Percentiles rank a stretch among this genome's conserved stretches.
Conservation (phyloP, 2,329 filamentous ascomycete genomes). For the Cladobotryum mycophilum region DNA sequence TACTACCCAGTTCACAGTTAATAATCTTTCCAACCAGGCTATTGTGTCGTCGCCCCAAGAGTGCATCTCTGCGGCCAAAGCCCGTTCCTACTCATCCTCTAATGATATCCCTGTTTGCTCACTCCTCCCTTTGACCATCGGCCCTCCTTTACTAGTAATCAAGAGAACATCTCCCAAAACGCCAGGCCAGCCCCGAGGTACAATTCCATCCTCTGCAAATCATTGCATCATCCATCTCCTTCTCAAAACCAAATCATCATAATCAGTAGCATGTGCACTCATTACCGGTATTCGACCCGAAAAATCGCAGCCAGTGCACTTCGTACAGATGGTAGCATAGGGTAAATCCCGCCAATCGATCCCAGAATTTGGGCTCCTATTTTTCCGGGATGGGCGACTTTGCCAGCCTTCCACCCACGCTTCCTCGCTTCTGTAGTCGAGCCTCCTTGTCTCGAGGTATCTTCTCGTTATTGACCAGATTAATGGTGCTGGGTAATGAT, state of each 20-base stretch:
- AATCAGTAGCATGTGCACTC: slow-evolving; percentile 11
- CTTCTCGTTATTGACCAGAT: slow-evolving; percentile 35
- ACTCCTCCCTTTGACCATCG: neutral
- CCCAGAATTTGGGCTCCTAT: slow-evolving; percentile 42
- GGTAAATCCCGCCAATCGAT: slow-evolving; percentile 32
- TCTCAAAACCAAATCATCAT: slow-evolving; percentile 7
- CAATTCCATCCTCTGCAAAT: slow-evolving; percentile 4
- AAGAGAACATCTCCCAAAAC: slow-evolving; percentile 10
- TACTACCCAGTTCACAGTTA: neutral
- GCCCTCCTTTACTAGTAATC: slow-evolving; percentile 2
- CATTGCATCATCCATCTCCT: neutral
- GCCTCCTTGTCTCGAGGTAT: slow-evolving; percentile 58
- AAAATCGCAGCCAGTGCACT: slow-evolving; percentile 20
- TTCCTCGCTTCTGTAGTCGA: slow-evolving; percentile 71
- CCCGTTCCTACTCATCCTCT: neutral
- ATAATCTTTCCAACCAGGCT: neutral
- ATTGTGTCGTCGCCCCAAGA: neutral
- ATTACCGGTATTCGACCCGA: slow-evolving; percentile 13
- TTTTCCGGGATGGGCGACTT: slow-evolving; percentile 58
- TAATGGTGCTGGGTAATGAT: slow-evolving; percentile 47
- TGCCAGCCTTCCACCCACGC: slow-evolving; percentile 67
- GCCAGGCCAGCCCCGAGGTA: slow-evolving; percentile 5
- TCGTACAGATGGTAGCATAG: slow-evolving; percentile 32
- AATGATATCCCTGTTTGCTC: neutral
- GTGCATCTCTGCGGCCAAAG: neutral